Evolutionary conservation across 805 yeast species (phyloP).

Genomic region (Suhomyces sp.): DNA sequence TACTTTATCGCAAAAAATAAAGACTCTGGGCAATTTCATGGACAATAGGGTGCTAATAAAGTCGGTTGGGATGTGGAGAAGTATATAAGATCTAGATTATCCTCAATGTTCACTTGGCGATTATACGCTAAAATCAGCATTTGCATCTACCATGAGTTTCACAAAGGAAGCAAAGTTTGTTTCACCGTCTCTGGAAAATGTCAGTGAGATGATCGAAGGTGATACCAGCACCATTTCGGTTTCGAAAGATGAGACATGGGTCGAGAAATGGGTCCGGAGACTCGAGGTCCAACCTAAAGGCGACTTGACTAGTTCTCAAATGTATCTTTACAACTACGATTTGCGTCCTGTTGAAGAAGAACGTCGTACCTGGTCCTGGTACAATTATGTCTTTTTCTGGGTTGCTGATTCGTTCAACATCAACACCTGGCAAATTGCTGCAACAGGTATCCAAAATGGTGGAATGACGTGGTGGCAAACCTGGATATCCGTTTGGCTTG

Average conservation of each 20-base stretch:
- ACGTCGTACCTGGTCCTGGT: conserved; percentile 86
- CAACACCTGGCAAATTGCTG: conserved; percentile 89
- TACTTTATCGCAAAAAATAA: too few relatives aligned
- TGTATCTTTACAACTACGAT: conserved; percentile 72
- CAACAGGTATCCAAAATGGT: conserved; percentile 69
- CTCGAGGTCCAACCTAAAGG: conserved; percentile 36
- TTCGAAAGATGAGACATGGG: conserved; percentile 26
- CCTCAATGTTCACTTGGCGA: too few relatives aligned
- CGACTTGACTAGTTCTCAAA: conserved; percentile 53
- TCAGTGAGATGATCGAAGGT: conserved; percentile 13
- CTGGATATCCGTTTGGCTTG: conserved; percentile 87
- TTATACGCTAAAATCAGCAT: too few relatives aligned
- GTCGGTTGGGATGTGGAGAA: too few relatives aligned
- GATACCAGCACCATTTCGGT: conserved; percentile 9
- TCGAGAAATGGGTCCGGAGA: conserved; percentile 22
- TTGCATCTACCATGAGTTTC: neutral
- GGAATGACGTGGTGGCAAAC: conserved; percentile 91
- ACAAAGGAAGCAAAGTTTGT: neutral
- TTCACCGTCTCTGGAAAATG: neutral
- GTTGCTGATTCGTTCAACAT: conserved; percentile 86
- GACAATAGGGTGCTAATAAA: too few relatives aligned
- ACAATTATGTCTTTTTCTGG: conserved; percentile 79
- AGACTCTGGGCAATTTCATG: too few relatives aligned
- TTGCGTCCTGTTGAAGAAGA: conserved; percentile 72
- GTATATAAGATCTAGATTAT: too few relatives aligned